phyloP scores from a whole-genome alignment of 2,329 filamentous ascomycete species.

The Colletotrichum sojae region DNA sequence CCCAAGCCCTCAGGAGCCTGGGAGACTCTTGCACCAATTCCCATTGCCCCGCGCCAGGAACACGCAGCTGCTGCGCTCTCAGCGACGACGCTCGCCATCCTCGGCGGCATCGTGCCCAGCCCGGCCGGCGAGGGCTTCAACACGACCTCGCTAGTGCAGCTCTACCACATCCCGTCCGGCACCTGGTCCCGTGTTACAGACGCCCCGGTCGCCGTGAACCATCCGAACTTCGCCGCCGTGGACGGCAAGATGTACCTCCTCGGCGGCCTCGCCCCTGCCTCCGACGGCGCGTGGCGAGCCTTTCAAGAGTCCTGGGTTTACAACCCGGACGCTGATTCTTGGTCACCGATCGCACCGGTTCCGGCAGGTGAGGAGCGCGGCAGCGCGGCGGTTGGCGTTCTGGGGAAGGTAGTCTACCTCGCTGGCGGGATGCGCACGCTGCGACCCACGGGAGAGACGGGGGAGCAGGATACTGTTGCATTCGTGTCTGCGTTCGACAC shows the following conservation, averaged over 20 bases:
- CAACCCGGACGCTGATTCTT: constrained; percentile 45
- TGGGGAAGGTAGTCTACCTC: constrained; percentile 50
- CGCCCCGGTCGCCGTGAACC: constrained; percentile 49
- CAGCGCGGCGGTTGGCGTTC: constrained; percentile 50
- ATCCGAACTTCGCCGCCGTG: constrained; percentile 54
- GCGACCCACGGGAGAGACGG: constrained; percentile 3
- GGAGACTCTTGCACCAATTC: constrained; percentile 44
- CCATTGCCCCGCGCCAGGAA: constrained; percentile 47
- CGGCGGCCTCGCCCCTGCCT: constrained; percentile 50
- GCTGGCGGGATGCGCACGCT: constrained; percentile 54
- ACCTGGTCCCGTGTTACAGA: constrained; percentile 41
- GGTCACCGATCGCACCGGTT: constrained; percentile 47
- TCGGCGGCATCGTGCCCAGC: constrained; percentile 47
- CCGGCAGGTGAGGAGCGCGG: constrained; percentile 49
- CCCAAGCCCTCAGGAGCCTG: constrained; percentile 30
- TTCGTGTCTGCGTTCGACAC: constrained; percentile 51
- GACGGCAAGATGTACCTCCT: constrained; percentile 56
- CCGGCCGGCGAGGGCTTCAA: constrained; percentile 7
- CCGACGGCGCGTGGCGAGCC: constrained; percentile 46
- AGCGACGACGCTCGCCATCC: constrained; percentile 43
- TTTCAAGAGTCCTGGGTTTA: constrained; percentile 49
- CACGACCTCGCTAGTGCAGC: neutral
- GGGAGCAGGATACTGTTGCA: constrained; percentile 47
- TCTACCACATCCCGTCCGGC: constrained; percentile 10
- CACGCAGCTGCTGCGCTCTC: constrained; percentile 46